These are phyloP conservation scores for Tulasnella sp. DNA, from an alignment of 768 basidiomycete genomes.

Conservation along the genomic window DNA sequence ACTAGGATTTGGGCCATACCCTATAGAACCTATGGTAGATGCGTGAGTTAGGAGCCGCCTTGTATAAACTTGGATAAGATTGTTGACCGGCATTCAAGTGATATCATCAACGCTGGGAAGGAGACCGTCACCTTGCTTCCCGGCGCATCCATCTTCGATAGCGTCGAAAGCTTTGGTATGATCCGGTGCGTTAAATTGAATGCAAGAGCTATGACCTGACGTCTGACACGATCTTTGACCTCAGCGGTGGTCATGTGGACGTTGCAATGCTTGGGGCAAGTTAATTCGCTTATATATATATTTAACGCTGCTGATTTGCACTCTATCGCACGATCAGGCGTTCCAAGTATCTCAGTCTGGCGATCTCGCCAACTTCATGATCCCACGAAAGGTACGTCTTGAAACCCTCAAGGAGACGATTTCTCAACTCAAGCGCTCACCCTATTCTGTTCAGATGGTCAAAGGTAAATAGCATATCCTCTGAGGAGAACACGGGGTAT, in stretches of 20 bases:
- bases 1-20: constrained; percentile 56
- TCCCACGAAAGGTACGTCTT: constrained; percentile 68
- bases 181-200: constrained; percentile 44
- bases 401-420: not conserved
- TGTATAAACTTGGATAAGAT: not conserved
- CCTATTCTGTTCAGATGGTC: constrained; percentile 6
- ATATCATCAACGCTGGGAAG: constrained; percentile 91
- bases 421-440: too few species aligned
- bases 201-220: not conserved
- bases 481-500: not conserved
- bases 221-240: not conserved
- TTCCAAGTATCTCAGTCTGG: constrained; percentile 92
- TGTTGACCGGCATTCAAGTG: constrained; percentile 35
- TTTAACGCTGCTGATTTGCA: too few species aligned
- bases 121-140: constrained; percentile 89
- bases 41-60: constrained; percentile 41
- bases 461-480: constrained; percentile 18
- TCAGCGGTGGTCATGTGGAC: constrained; percentile 78
- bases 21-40: constrained; percentile 66
- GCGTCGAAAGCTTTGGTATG: constrained; percentile 59
- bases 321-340: too few species aligned
- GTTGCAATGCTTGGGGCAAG: constrained; percentile 85
- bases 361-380: constrained; percentile 98
- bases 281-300: constrained; percentile 12
- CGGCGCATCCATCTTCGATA: constrained; percentile 84